A percentile compares a stretch with the other conserved stretches of the same genome.
Evolutionary conservation across 495 filamentous ascomycete species (phyloP).

Genomic region (Astrothelium subdiscretum): DNA sequence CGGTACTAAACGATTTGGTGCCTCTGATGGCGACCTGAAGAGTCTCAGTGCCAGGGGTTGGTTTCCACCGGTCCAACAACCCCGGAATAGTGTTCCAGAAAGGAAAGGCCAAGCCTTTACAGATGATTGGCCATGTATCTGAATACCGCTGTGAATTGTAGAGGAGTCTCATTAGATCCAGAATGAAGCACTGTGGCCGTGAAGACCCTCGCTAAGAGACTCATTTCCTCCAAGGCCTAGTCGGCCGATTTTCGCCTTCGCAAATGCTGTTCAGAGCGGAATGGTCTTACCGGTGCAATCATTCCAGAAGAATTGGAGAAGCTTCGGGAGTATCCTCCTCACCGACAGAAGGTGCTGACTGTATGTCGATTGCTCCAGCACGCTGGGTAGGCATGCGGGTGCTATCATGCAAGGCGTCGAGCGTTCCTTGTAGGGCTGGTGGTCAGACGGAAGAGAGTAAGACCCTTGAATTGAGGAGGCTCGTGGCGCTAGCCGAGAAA

Average conservation of each 20-base stretch:
- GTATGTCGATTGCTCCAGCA: not conserved
- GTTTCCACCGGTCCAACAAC: not conserved
- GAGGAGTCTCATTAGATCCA: not conserved
- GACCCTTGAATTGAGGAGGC: not conserved
- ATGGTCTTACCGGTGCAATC: not conserved
- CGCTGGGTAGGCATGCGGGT: not conserved
- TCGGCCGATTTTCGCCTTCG: too few relatives aligned
- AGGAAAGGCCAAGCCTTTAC: not conserved
- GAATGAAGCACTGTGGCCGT: too few relatives aligned
- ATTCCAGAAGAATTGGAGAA: not conserved
- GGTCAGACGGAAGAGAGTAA: not conserved
- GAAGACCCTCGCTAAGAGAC: too few relatives aligned
- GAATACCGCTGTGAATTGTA: not conserved
- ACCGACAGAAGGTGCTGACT: slow-evolving; percentile 1
- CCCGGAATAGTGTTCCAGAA: not conserved
- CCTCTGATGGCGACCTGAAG: not conserved
- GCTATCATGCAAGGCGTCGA: not conserved
- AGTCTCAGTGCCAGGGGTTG: not conserved
- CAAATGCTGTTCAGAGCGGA: not conserved
- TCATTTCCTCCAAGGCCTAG: not conserved
- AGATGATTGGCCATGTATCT: not conserved
- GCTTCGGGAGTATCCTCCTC: not conserved
- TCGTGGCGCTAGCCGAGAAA: not conserved
- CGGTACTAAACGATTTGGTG: not conserved
- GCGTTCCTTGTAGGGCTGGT: slow-evolving; percentile 1